Percentiles rank a stretch among this genome's conserved stretches.
phyloP scores from a whole-genome alignment of 1,139 yeast genomes.

The Geotrichum aggregatum region DNA sequence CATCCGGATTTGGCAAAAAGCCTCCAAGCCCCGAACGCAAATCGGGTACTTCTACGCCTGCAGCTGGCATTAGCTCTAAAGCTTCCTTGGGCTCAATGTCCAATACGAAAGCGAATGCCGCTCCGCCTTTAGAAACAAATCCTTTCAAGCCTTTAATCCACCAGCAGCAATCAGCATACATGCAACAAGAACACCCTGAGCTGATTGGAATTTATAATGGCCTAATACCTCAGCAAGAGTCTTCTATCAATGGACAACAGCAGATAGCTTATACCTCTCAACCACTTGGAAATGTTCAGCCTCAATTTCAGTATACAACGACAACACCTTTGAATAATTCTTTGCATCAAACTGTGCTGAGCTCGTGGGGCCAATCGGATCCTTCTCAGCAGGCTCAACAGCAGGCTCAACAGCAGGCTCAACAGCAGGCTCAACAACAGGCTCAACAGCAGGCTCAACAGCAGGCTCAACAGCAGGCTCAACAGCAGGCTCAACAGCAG shows the following conservation, averaged over 20 bases:
- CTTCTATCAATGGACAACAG: conserved; percentile 22
- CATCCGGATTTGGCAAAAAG: conserved; percentile 23
- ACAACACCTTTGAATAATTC: conserved; percentile 18
- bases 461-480: conserved; percentile 21
- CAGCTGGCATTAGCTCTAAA: conserved; percentile 4
- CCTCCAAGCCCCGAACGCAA: conserved; percentile 19
- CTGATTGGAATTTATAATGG: conserved; percentile 28
- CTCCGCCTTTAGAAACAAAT: conserved; percentile 32
- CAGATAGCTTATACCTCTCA: conserved; percentile 1
- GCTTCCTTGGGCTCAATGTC: conserved; percentile 28
- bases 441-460: conserved; percentile 26
- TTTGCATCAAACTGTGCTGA: conserved; percentile 10
- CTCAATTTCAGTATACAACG: conserved; percentile 23
- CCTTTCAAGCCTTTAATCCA: conserved; percentile 22
- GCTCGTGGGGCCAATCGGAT: conserved; percentile 23
- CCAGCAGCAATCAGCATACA: conserved; percentile 17
- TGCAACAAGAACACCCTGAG: conserved; percentile 23
- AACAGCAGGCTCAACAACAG: conserved; percentile 15
- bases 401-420: conserved; percentile 21
- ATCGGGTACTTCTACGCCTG: conserved; percentile 11
- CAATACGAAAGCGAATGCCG: conserved; percentile 31
- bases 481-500: conserved; percentile 19
- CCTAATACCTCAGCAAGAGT: conserved; percentile 26
- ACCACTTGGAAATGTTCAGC: conserved; percentile 23
- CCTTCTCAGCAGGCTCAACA: conserved; percentile 24